phyloP scores from a whole-genome alignment of 495 filamentous ascomycete species.

The Annulohypoxylon nitens region DNA sequence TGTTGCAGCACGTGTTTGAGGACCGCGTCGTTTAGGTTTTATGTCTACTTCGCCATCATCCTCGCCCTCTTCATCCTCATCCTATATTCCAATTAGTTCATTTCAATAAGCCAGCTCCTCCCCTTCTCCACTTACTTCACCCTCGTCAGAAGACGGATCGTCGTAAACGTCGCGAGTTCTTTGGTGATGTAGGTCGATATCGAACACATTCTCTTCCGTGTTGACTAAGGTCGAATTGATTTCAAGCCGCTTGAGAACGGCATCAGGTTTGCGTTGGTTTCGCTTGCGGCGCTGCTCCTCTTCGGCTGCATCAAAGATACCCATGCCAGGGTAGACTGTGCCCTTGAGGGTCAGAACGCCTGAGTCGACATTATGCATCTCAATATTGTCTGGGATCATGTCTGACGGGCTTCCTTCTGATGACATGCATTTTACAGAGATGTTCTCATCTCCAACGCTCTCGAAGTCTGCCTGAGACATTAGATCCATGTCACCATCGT shows the following conservation, averaged over 20 bases:
- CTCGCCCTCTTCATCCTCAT: conserved; percentile 29
- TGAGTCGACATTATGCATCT: conserved; percentile 51
- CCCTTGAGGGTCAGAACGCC: conserved; percentile 75
- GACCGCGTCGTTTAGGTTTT: conserved; percentile 46
- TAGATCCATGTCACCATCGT: conserved; percentile 13
- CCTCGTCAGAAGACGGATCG: conserved; percentile 61
- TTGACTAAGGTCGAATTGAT: conserved; percentile 74
- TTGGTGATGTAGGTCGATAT: conserved; percentile 66
- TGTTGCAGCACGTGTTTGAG: conserved; percentile 23
- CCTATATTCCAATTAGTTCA: conserved; percentile 35
- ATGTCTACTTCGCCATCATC: conserved; percentile 25
- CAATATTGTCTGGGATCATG: conserved; percentile 43
- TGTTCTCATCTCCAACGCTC: conserved; percentile 29
- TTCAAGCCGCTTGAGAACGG: conserved; percentile 77
- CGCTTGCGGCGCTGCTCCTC: conserved; percentile 80
- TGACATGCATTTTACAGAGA: conserved; percentile 42
- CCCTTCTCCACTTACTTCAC: conserved; percentile 55
- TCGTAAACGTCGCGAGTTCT: conserved; percentile 66
- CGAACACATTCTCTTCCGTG: conserved; percentile 77
- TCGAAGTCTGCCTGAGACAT: conserved; percentile 13
- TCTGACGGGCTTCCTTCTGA: conserved; percentile 57
- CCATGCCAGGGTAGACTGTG: conserved; percentile 85
- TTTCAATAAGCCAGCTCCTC: not conserved
- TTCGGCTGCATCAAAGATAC: conserved; percentile 86
- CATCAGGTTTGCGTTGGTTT: conserved; percentile 87